Evolutionary conservation across 345 rosid genomes (phyloP).

Genomic region (Cardamine chenopodiifolia): DNA sequence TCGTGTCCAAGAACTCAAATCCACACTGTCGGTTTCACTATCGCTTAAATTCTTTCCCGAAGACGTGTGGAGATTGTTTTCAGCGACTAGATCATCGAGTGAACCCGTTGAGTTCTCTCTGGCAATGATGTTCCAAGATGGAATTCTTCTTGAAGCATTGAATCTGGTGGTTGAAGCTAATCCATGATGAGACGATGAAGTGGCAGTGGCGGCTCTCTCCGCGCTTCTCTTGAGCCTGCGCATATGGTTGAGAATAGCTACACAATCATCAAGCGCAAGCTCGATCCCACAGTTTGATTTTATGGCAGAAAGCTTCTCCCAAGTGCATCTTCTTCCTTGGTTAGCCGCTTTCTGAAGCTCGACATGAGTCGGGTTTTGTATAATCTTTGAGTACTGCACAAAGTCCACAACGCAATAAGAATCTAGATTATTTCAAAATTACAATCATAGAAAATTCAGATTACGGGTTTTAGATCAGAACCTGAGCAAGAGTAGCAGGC

Average conservation of each 20-base stretch:
- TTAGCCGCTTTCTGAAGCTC: conserved; percentile 86
- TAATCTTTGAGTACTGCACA: conserved; percentile 73
- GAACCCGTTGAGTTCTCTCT: conserved; percentile 96
- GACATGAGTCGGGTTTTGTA: conserved; percentile 76
- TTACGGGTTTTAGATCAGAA: conserved; percentile 34
- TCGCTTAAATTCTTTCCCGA: conserved; percentile 66
- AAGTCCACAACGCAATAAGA: conserved; percentile 16
- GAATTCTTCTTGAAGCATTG: conserved; percentile 86
- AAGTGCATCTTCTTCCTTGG: conserved; percentile 98
- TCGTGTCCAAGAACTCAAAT: conserved; percentile 86
- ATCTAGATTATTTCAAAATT: background rate
- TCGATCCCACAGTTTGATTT: conserved; percentile 97
- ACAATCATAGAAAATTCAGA: conserved; percentile 1
- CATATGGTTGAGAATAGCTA: conserved; percentile 94
- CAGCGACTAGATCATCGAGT: conserved; percentile 68
- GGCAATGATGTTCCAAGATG: conserved; percentile 96
- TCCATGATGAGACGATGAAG: conserved; percentile 77
- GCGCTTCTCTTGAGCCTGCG: conserved; percentile 91
- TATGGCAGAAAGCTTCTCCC: conserved; percentile 99
- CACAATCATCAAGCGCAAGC: conserved; percentile 97
- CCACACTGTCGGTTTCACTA: conserved; percentile 76
- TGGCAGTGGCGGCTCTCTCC: conserved; percentile 80
- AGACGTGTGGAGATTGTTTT: conserved; percentile 41
- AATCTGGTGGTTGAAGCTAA: conserved; percentile 56
- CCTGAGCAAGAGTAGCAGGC: conserved; percentile 99